A percentile compares a stretch with the other conserved stretches of the same genome.
Evolutionary conservation across 2,329 filamentous ascomycete species (phyloP).

Genomic region (Ciborinia camelliae): DNA sequence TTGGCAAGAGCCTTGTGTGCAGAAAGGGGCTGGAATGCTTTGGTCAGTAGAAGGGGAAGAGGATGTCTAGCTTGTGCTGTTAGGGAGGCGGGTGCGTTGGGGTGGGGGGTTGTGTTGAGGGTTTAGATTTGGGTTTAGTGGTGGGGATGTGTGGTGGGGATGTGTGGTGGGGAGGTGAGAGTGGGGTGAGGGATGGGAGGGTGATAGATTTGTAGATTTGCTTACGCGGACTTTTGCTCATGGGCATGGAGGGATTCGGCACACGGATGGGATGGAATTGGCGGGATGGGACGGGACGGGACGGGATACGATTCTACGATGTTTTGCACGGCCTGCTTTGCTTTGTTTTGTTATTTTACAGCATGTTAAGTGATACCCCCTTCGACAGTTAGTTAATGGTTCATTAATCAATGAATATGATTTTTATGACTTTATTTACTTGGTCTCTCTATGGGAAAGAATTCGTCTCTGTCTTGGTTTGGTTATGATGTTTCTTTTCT

Average conservation of each 20-base stretch:
- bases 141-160: not conserved
- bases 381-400: constrained; percentile 9
- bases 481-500: no score
- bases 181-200: not conserved
- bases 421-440: not conserved
- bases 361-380: constrained; percentile 19
- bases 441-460: not conserved
- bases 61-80: constrained; percentile 73
- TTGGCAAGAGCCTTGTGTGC: constrained; percentile 70
- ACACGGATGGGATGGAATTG: not conserved
- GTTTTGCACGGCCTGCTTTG: not conserved
- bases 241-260: not conserved
- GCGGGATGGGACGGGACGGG: not conserved
- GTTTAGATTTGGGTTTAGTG: constrained; percentile 24
- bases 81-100: constrained; percentile 68
- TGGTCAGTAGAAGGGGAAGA: constrained; percentile 63
- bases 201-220: not conserved
- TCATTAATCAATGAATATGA: constrained; percentile 2
- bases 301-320: not conserved
- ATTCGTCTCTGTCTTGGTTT: not conserved
- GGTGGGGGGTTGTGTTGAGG: constrained; percentile 46
- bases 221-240: not conserved
- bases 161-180: no score
- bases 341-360: not conserved
- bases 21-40: constrained; percentile 68